These are phyloP conservation scores for Chernovozyma aurita DNA, from an alignment of 1,139 yeast genomes.

Conservation along the genomic window DNA sequence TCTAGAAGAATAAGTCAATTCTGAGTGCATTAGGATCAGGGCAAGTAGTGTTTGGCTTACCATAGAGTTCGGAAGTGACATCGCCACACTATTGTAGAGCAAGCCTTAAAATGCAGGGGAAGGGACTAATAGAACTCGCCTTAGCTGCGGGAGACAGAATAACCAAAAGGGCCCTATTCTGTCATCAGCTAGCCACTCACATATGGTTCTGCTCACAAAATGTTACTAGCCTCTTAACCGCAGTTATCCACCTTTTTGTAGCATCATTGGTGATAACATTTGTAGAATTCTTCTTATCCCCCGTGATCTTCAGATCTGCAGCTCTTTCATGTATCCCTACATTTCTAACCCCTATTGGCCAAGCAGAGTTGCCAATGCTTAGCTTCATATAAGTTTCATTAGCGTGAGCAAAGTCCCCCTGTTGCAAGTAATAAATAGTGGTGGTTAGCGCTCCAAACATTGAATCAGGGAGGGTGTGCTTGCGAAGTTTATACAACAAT, in stretches of 20 bases:
- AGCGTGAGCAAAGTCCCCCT: slow-evolving; percentile 49
- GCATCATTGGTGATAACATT: slow-evolving; percentile 76
- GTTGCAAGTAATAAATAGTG: slow-evolving; percentile 57
- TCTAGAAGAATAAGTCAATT: too few relatives aligned
- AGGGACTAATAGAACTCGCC: too few relatives aligned
- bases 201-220: slow-evolving; percentile 35
- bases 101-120: too few relatives aligned
- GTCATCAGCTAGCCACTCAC: too few relatives aligned
- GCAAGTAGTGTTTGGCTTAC: too few relatives aligned
- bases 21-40: too few relatives aligned
- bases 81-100: too few relatives aligned
- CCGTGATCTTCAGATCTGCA: slow-evolving; percentile 40
- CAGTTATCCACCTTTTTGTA: slow-evolving; percentile 75
- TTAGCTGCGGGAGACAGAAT: too few relatives aligned
- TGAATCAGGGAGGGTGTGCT: slow-evolving; percentile 32
- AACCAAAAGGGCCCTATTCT: too few relatives aligned
- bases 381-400: slow-evolving; percentile 69
- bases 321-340: slow-evolving; percentile 79
- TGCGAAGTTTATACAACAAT: slow-evolving; percentile 55
- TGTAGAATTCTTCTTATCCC: slow-evolving; percentile 46
- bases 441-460: slow-evolving; percentile 59
- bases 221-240: slow-evolving; percentile 66
- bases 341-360: slow-evolving; percentile 85
- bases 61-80: too few relatives aligned
- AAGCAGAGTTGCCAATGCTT: slow-evolving; percentile 84